Percentiles rank a stretch among this genome's conserved stretches.
phyloP scores from a whole-genome alignment of 495 filamentous ascomycete genomes.

The Astrocystis sublimbata region DNA sequence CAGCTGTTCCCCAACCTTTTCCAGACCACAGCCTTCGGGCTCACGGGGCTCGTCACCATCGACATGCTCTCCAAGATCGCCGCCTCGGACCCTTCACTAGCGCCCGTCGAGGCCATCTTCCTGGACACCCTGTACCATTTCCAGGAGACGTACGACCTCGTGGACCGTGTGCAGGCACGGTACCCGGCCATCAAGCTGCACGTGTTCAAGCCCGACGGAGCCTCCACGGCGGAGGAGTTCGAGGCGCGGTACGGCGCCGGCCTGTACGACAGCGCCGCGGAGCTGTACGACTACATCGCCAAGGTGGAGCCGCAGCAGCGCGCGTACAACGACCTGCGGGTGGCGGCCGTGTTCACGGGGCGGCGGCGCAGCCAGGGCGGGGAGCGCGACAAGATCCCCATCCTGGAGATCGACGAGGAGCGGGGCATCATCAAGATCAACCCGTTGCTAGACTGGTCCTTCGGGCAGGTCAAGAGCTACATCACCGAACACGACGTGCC shows the following conservation, averaged over 20 bases:
- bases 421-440: conserved; percentile 93
- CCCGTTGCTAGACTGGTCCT: conserved; percentile 95
- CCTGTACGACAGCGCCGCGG: conserved; percentile 82
- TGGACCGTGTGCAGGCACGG: conserved; percentile 70
- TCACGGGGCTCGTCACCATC: conserved; percentile 89
- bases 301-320: conserved; percentile 97
- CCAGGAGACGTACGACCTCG: conserved; percentile 78
- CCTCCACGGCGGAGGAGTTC: conserved; percentile 71
- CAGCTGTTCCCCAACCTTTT: conserved; percentile 87
- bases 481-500: conserved; percentile 83
- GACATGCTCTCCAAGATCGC: conserved; percentile 93
- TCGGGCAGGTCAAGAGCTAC: conserved; percentile 85
- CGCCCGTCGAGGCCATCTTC: conserved; percentile 86
- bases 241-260: conserved; percentile 75
- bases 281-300: conserved; percentile 93
- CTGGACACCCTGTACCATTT: conserved; percentile 98
- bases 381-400: conserved; percentile 81
- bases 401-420: conserved; percentile 90
- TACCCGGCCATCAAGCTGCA: conserved; percentile 83
- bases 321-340: conserved; percentile 83
- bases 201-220: conserved; percentile 80
- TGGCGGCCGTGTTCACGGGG: conserved; percentile 92
- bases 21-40: conserved; percentile 96
- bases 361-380: conserved; percentile 91
- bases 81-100: conserved; percentile 60